Evolutionary conservation across 768 basidiomycete genomes (phyloP).

Genomic region (Lactarius hatsudake): DNA sequence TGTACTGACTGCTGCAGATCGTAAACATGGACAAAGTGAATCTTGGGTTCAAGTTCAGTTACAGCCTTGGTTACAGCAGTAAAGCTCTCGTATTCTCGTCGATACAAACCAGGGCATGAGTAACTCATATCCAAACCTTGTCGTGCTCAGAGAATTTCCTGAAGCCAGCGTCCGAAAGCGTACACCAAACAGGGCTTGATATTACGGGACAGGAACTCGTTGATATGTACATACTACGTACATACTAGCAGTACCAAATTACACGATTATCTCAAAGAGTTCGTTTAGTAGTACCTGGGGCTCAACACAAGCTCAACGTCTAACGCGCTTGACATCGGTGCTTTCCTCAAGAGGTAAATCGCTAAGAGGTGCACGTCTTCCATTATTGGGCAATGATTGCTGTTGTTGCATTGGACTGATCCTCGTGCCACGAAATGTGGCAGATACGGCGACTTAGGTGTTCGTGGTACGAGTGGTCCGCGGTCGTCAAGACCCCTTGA

Average conservation of each 20-base stretch:
- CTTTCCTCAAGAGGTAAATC: constrained; percentile 15
- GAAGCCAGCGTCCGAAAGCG: no score
- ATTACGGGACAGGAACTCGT: neutral
- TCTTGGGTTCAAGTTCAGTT: no score
- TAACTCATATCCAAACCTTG: no score
- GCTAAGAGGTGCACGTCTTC: constrained; percentile 14
- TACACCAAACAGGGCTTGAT: no score
- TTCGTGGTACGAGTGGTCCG: neutral
- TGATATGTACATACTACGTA: neutral
- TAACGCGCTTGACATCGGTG: constrained; percentile 25
- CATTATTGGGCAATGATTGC: neutral
- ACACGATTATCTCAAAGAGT: neutral
- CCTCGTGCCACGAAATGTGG: neutral
- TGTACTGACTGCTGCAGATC: no score
- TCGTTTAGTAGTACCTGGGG: neutral
- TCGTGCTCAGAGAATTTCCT: no score
- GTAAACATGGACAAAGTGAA: no score
- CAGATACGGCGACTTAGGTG: constrained; percentile 6
- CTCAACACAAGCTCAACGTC: constrained; percentile 8
- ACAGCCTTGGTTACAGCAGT: no score
- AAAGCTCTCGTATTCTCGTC: no score
- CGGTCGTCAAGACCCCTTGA: constrained; percentile 13
- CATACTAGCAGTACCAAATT: neutral
- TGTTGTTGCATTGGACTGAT: constrained; percentile 19
- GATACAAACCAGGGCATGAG: no score